Percentiles rank a stretch among this genome's conserved stretches.
Conservation (phyloP, 495 filamentous ascomycete species). For the Penicillium simplicissimum region DNA sequence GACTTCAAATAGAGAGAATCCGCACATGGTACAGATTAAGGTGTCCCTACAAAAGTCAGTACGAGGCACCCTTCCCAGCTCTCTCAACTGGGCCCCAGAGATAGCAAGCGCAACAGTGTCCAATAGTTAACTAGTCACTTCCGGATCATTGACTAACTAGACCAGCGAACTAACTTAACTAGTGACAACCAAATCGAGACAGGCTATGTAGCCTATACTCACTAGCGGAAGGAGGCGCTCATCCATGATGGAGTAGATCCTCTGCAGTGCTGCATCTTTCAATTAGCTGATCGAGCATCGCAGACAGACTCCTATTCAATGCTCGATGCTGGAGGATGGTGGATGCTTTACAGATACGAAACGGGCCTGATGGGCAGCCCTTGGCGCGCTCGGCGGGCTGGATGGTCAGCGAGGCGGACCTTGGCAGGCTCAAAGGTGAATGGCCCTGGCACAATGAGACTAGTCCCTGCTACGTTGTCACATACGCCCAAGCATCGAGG, state of each 20-base stretch:
- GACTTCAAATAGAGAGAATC: no score
- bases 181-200: background rate
- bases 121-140: no score
- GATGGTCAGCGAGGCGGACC: slow-evolving; percentile 5
- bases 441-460: background rate
- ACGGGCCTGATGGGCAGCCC: slow-evolving; percentile 14
- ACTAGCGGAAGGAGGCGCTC: background rate
- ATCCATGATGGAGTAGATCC: background rate
- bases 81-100: no score
- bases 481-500: background rate
- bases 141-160: no score
- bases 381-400: slow-evolving; percentile 27
- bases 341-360: background rate
- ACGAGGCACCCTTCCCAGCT: no score
- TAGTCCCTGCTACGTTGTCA: background rate
- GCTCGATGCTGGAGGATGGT: background rate
- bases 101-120: no score
- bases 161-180: no score
- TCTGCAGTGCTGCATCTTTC: background rate
- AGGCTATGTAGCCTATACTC: background rate
- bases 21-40: no score
- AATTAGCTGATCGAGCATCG: background rate
- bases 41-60: no score
- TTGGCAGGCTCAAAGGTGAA: slow-evolving; percentile 11
- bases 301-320: background rate